Percentiles rank a stretch among this genome's conserved stretches.
These are phyloP conservation scores for Erucastrum elatum DNA, from an alignment of 345 rosid genomes.

Conservation along the genomic window DNA sequence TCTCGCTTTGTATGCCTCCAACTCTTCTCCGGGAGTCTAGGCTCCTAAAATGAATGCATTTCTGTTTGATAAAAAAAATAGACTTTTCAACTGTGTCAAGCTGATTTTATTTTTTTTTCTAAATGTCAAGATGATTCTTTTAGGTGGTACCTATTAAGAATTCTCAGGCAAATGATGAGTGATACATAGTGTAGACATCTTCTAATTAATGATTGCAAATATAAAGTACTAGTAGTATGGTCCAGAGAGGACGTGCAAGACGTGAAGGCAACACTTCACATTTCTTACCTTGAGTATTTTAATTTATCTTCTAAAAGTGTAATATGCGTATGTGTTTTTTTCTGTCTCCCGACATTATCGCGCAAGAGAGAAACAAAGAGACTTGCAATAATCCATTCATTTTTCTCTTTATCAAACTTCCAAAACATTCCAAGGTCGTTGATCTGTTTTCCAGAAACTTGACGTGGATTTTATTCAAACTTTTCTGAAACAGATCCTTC, in stretches of 20 bases:
- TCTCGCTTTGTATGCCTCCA: too few relatives aligned
- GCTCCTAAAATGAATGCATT: too few relatives aligned
- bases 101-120: background rate
- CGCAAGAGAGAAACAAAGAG: slow-evolving; percentile 42
- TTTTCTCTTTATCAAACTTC: background rate
- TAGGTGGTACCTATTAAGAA: background rate
- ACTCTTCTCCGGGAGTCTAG: too few relatives aligned
- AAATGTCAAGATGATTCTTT: background rate
- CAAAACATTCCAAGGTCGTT: background rate
- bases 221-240: slow-evolving; percentile 17
- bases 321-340: slow-evolving; percentile 21
- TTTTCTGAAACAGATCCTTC: background rate
- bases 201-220: slow-evolving; percentile 1
- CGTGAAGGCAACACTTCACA: slow-evolving; percentile 48
- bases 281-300: slow-evolving; percentile 25
- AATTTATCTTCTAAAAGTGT: background rate
- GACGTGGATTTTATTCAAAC: background rate
- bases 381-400: slow-evolving; percentile 14
- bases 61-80: too few relatives aligned
- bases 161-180: slow-evolving; percentile 8
- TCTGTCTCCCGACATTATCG: slow-evolving; percentile 41
- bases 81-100: background rate
- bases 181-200: background rate
- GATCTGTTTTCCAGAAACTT: background rate
- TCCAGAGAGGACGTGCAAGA: slow-evolving; percentile 44